Percentiles rank a stretch among this genome's conserved stretches.
phyloP scores from a whole-genome alignment of 2,329 filamentous ascomycete genomes.

The Cladosporium colombiae region DNA sequence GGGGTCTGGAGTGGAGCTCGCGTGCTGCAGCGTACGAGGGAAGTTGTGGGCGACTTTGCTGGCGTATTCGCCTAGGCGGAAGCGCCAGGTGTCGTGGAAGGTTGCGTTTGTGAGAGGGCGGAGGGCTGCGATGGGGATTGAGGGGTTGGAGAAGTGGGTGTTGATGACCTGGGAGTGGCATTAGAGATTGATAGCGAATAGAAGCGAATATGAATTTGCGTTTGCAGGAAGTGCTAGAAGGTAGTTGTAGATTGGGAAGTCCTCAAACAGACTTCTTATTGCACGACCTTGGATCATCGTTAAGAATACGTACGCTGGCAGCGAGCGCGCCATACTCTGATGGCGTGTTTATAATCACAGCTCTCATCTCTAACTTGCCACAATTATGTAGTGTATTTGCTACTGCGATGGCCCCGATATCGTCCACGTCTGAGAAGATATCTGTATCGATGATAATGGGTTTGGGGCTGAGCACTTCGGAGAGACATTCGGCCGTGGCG shows the following conservation, averaged over 20 bases:
- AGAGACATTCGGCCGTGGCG: neutral
- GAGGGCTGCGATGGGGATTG: conserved; percentile 26
- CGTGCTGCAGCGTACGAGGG: conserved; percentile 15
- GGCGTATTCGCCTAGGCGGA: conserved; percentile 26
- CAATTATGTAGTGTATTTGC: conserved; percentile 28
- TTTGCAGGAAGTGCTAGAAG: neutral
- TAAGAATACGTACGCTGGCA: conserved; percentile 21
- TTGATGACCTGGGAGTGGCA: neutral
- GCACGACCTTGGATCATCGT: neutral
- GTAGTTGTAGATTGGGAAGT: neutral
- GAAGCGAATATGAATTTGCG: neutral
- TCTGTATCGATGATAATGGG: conserved; percentile 45
- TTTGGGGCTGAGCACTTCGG: conserved; percentile 37
- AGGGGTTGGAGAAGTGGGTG: conserved; percentile 23
- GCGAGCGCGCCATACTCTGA: conserved; percentile 27
- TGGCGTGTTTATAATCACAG: conserved; percentile 26
- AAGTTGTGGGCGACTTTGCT: conserved; percentile 21
- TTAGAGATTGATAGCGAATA: neutral
- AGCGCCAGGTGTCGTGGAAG: conserved; percentile 22
- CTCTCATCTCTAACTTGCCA: conserved; percentile 25
- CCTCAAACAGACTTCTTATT: neutral
- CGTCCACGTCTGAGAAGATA: conserved; percentile 28
- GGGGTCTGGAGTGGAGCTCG: conserved; percentile 22
- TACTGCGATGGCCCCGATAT: conserved; percentile 28
- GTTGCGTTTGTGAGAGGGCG: conserved; percentile 26